Evolutionary conservation across 768 basidiomycete species (phyloP).

Genomic region (Leucocoprinus sp.): DNA sequence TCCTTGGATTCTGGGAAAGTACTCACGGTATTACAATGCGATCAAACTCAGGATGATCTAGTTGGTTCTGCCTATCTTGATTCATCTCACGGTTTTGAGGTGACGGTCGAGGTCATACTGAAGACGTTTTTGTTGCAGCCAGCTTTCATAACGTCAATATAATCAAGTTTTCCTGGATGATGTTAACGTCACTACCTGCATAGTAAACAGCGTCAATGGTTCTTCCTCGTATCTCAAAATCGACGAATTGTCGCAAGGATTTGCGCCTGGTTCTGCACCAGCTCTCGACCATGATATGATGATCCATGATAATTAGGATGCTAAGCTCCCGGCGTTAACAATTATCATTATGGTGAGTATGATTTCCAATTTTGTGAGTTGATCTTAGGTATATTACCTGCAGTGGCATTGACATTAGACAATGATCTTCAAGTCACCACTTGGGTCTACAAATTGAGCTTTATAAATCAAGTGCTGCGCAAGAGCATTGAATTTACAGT

Average conservation of each 20-base stretch:
- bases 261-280: constrained; percentile 60
- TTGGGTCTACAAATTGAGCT: too few relatives aligned
- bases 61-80: constrained; percentile 52
- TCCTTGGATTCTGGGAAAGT: constrained; percentile 11
- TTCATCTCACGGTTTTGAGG: constrained; percentile 41
- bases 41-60: constrained; percentile 60
- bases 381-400: too few relatives aligned
- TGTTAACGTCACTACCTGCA: constrained; percentile 34
- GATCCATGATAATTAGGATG: too few relatives aligned
- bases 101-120: constrained; percentile 23
- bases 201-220: constrained; percentile 57
- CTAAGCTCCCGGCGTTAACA: too few relatives aligned
- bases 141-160: constrained; percentile 36
- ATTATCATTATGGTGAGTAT: too few relatives aligned
- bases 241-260: constrained; percentile 43
- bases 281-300: too few relatives aligned
- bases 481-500: too few relatives aligned
- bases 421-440: too few relatives aligned
- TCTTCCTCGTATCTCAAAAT: constrained; percentile 45
- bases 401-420: too few relatives aligned
- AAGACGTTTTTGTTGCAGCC: constrained; percentile 1
- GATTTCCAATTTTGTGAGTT: too few relatives aligned
- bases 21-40: constrained; percentile 48
- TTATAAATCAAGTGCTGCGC: too few relatives aligned
- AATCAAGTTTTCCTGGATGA: constrained; percentile 43